Evolutionary conservation across 2,329 filamentous ascomycete species (phyloP), one percentile per base, ranked within the genome.

Genomic region (Neopestalotiopsis sp.): DNA sequence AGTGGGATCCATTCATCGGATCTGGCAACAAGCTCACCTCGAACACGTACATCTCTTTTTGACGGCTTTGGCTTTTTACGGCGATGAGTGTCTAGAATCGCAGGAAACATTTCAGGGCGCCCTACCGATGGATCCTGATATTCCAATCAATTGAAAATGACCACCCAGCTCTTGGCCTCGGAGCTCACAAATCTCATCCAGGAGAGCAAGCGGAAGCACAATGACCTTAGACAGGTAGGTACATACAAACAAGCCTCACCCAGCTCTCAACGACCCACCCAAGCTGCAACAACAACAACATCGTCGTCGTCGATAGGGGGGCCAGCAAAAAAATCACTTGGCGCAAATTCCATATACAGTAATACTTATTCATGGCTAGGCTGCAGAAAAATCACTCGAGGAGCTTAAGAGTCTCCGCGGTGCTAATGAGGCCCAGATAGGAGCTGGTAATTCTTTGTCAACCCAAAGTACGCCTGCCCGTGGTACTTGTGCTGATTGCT

Each of bases 161-260:
- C 94, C 81, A 92, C 94, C 76, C 94, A 97, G 88, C 91, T 97
- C 77, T 88, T 98, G 76, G 90, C 91, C 78, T 91, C 93, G 69
- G 95, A 98, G 88, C 89, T 98, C 80, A 89, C 92, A 77, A 97
- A 94, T 83, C 89, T 98, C 79, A 92, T 97, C 76, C 94, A 97
- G 81, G 96, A 99, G 84, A 96, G 95, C 79, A 98, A 97, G 83
- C 90, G 95, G 76, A 98, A 97, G 82, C 92, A 98, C 81, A 90
- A 92, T 74, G 96, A 98, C 76, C 86, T 99, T 66, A 90, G 93
- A 84, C 93, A 92, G 87, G 92, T 92, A 82, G 45, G 45, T 52
- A 52, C 45, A 14, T 52, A 17, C 34, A 38, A 38, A 38, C 34
- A 38, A 9, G 17, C 45, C 45, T 52, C 45, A 52, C 5, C 14